Evolutionary conservation across 2,329 filamentous ascomycete species (phyloP), one percentile per base, ranked within the genome.

Genomic region (Calonectria naviculata): DNA sequence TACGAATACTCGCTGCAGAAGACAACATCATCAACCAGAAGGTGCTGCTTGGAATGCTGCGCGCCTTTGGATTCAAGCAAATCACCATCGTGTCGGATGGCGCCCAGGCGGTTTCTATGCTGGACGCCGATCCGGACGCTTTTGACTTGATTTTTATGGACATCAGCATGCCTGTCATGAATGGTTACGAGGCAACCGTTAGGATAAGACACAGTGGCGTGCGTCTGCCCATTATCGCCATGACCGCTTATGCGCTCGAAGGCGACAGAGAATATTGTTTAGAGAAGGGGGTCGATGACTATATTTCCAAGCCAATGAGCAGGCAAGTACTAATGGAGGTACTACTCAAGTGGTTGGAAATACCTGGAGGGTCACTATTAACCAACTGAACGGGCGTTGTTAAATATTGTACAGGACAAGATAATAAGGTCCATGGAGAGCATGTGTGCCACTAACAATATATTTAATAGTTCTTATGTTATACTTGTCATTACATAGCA

Each of bases 241-340:
- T 89, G 49, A 89, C 87, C 4, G 88, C 88, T 0, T 88, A 89
- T 71, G 89, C 89, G 0, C 80, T 90, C 21, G 87, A 88, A 61
- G 89, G 87, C 0, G 88, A 91, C 70, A 85, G 83, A 5, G 89
- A 90, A 54, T 83, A 81, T 12, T 90, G 89, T 71, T 80, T 89
- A 31, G 84, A 85, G 5, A 85, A 85, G 61, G 89, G 89, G 0
- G 89, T 90, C 88, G 85, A 87, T 47, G 88, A 87, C 47, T 90
- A 89, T 71, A 81, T 90, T 15, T 81, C 88, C 2, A 90, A 90
- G 73, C 89, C 88, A 0, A 84, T 90, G 13, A 85, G 88, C 73
- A 84, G 67, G 24, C 68, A 70, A n/a, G 21, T 71, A 26, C 56
- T 76, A 2, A 49, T 74, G 64, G 68, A 71, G 36, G 74, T 52